phyloP scores from a whole-genome alignment of 2,329 filamentous ascomycete genomes.

The Dichotomopilus funicola region DNA sequence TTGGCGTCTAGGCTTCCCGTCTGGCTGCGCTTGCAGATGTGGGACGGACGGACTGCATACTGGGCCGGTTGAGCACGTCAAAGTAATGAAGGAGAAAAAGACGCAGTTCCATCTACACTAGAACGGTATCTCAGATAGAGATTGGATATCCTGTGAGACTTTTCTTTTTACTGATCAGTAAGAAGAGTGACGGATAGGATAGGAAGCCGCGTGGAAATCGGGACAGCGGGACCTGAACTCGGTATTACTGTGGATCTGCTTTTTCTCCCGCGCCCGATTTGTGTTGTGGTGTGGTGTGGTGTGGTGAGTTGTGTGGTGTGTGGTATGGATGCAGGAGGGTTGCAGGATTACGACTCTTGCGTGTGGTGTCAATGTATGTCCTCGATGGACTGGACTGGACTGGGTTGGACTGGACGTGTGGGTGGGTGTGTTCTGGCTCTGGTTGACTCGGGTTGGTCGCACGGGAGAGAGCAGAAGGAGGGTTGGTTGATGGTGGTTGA shows the following conservation, averaged over 20 bases:
- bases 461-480: background rate
- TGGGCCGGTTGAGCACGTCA: too few relatives aligned
- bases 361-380: background rate
- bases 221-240: background rate
- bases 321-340: background rate
- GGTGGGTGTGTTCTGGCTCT: too few relatives aligned
- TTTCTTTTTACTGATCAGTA: too few relatives aligned
- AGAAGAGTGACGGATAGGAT: too few relatives aligned
- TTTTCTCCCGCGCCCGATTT: background rate
- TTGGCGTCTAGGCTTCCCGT: too few relatives aligned
- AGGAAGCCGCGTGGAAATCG: background rate
- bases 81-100: too few relatives aligned
- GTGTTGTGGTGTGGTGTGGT: background rate
- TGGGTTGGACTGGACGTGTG: too few relatives aligned
- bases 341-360: background rate
- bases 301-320: background rate
- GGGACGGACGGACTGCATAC: too few relatives aligned
- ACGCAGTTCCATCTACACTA: too few relatives aligned
- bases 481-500: background rate
- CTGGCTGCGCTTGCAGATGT: too few relatives aligned
- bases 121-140: too few relatives aligned
- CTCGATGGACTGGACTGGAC: background rate
- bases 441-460: background rate
- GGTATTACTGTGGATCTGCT: constrained; percentile 6
- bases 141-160: too few relatives aligned